Percentiles rank a stretch among this genome's conserved stretches.
Conservation (phyloP, 73 alveolate genomes). For the Symbiodinium natans region DNA sequence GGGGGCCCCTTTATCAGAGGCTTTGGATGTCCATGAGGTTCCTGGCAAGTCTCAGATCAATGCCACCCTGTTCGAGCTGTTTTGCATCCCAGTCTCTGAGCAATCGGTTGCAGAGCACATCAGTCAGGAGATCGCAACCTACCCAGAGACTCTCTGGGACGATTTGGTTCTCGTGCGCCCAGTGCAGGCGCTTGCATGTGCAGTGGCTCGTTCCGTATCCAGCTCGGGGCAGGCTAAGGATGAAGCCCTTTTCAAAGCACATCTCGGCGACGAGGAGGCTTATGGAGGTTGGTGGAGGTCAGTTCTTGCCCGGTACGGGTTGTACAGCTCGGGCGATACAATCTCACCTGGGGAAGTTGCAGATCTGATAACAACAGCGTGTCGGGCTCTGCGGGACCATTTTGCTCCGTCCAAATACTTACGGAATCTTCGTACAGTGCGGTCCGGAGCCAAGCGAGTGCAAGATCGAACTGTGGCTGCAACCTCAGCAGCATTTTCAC, state of each 20-base stretch:
- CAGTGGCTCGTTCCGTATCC: neutral
- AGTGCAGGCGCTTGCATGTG: constrained; percentile 29
- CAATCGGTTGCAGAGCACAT: constrained; percentile 20
- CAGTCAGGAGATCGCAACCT: neutral
- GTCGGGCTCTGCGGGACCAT: constrained; percentile 42
- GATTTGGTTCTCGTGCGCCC: constrained; percentile 46
- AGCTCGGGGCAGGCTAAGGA: constrained; percentile 60
- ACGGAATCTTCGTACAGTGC: constrained; percentile 77
- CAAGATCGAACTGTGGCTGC: constrained; percentile 8
- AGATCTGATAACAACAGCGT: neutral
- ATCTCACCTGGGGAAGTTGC: neutral
- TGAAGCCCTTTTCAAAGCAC: constrained; percentile 5
- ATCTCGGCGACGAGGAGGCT: constrained; percentile 7
- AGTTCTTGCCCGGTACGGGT: constrained; percentile 24
- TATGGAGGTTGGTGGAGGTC: constrained; percentile 32
- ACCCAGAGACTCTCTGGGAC: constrained; percentile 44
- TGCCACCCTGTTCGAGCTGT: neutral
- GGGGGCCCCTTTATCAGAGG: no score
- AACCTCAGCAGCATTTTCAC: neutral
- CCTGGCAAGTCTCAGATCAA: neutral
- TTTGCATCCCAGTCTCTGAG: constrained; percentile 28
- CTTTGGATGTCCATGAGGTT: neutral
- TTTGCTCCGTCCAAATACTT: constrained; percentile 6
- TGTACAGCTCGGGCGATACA: constrained; percentile 13
- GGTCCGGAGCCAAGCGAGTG: constrained; percentile 66